Conservation (phyloP, 805 yeast species). For the Saccharomycopsis vini region DNA sequence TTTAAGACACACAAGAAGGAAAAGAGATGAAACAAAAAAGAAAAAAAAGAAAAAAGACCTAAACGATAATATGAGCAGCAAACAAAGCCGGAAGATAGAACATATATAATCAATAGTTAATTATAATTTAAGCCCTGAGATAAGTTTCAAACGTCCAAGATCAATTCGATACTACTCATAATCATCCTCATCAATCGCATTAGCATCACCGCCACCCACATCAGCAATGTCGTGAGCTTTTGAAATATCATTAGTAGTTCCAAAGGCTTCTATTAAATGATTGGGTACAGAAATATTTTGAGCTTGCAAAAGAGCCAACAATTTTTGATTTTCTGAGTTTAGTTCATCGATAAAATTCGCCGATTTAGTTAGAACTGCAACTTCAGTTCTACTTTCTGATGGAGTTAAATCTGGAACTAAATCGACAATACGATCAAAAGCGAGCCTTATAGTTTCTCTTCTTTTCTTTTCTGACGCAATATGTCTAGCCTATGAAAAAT, state of each 20-base stretch:
- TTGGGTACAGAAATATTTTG: slow-evolving; percentile 9
- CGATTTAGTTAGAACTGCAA: slow-evolving; percentile 58
- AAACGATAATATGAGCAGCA: neutral
- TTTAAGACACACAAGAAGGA: neutral
- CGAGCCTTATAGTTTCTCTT: slow-evolving; percentile 74
- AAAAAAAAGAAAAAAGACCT: no score
- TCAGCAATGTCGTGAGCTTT: no score
- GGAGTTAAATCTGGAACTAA: slow-evolving; percentile 64
- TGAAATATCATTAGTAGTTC: no score
- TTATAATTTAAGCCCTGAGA: no score
- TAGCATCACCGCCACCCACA: no score
- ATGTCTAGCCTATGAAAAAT: slow-evolving; percentile 59
- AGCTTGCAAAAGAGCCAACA: slow-evolving; percentile 5
- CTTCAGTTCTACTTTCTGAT: slow-evolving; percentile 74
- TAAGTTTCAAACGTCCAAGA: no score
- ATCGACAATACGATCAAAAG: slow-evolving; percentile 66
- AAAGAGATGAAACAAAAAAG: neutral
- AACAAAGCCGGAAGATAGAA: neutral
- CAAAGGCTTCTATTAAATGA: slow-evolving; percentile 7
- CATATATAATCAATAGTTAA: neutral
- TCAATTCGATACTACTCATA: no score
- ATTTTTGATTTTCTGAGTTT: slow-evolving; percentile 8
- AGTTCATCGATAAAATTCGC: slow-evolving; percentile 17
- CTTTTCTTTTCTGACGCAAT: slow-evolving; percentile 83
- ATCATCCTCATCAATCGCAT: no score